Evolutionary conservation across 2,329 filamentous ascomycete genomes (phyloP).

Genomic region (Fusarium sp.): DNA sequence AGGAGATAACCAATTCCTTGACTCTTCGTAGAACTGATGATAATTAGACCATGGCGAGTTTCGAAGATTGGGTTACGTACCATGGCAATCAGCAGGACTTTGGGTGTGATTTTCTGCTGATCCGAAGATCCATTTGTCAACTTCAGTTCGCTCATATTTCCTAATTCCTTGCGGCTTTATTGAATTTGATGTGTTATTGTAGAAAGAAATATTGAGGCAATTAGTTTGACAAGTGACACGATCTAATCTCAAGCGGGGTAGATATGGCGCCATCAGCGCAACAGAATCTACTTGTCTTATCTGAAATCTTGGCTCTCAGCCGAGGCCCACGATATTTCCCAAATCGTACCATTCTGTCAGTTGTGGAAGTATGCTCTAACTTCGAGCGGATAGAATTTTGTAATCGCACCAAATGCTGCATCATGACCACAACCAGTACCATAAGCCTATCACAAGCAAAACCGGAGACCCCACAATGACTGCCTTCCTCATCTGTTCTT

Average conservation of each 20-base stretch:
- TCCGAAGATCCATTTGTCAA: background rate
- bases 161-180: rapidly evolving
- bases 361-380: rapidly evolving
- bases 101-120: constrained; percentile 13
- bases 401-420: rapidly evolving
- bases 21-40: constrained; percentile 27
- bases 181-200: background rate
- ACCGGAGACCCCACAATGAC: background rate
- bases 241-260: constrained; percentile 17
- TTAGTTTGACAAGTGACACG: constrained; percentile 10
- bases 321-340: constrained; percentile 15
- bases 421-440: background rate
- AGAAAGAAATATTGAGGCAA: constrained; percentile 2
- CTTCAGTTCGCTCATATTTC: background rate
- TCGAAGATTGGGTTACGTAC: background rate
- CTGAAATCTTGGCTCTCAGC: background rate
- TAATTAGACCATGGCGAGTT: background rate
- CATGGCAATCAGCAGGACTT: constrained; percentile 34
- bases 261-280: constrained; percentile 24
- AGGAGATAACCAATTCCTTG: constrained; percentile 22
- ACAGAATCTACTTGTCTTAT: background rate
- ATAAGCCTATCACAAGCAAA: background rate
- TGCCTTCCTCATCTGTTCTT: background rate
- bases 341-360: background rate
- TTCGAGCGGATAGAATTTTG: rapidly evolving